Evolutionary conservation across 257 asterid species (phyloP).

Genomic region (Gynochthodes officinalis): DNA sequence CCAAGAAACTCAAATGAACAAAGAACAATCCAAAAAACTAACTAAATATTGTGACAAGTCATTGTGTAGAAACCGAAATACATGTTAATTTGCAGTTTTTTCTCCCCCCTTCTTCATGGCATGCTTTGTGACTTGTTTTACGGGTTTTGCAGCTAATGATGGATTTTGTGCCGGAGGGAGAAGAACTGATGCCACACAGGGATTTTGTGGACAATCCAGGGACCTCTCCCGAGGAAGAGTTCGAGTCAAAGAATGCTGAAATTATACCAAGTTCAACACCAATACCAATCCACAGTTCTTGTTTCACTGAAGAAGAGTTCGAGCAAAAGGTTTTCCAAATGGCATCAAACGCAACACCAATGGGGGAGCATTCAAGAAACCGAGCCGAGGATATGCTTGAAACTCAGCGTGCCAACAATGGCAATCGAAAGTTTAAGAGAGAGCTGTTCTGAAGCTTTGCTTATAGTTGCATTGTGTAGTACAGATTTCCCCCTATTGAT

Average conservation of each 20-base stretch:
- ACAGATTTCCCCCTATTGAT: background rate
- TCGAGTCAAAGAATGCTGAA: background rate
- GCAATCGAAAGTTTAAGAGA: background rate
- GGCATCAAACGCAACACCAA: background rate
- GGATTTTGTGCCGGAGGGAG: constrained; percentile 6
- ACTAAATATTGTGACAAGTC: no score
- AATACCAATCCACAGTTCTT: background rate
- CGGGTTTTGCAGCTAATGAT: constrained; percentile 9
- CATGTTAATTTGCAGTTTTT: background rate
- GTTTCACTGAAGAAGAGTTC: background rate
- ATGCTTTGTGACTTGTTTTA: background rate
- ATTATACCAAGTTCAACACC: background rate
- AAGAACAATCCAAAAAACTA: background rate
- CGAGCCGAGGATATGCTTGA: background rate
- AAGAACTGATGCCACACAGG: constrained; percentile 13
- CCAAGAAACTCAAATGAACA: background rate
- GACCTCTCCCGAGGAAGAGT: background rate
- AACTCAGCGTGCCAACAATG: background rate
- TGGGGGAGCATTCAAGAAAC: background rate
- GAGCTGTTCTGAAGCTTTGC: background rate
- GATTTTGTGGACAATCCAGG: background rate
- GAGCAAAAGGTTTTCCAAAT: background rate
- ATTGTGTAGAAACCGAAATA: background rate
- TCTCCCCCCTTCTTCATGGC: background rate
- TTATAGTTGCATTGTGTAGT: background rate